Base-by-base conservation (phyloP, 2,329 filamentous ascomycete genomes). In the Spiromastix sp. region DNA sequence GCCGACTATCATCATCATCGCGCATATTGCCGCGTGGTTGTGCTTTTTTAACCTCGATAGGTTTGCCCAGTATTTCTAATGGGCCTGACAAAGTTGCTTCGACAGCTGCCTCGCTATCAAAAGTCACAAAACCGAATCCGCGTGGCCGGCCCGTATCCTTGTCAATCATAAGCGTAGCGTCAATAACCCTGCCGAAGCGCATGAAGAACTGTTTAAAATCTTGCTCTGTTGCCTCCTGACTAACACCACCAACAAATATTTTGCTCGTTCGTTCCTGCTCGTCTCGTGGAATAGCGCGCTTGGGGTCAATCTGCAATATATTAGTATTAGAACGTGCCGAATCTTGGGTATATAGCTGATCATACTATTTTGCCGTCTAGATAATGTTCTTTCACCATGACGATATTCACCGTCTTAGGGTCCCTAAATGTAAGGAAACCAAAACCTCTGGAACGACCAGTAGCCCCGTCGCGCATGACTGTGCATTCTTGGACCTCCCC, bases 381-480 rank as follows among this genome's bases (percentile, higher is more conserved):
- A 50, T 89, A 93, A 60, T 98, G 91, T 58, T 98, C 91, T 64
- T 98, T 98, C 43, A 98, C 91, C 91, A 98, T 98, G 45, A 98
- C 91, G 47, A 86, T 93, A 57, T 98, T 98, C 47, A 98, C 91
- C 3, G 85, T 94, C 66, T 94, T 94, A 31, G 91, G 82, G 54
- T 98, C 91, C 57, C 85, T 93, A 70, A 98, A 98, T 0, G 91
- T 98, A 42, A 98, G 70, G 64, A 98, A 98, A 19, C 91, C 91
- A 51, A 98, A 98, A 16, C 91, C 91, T 61, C 91, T 78, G 19
- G 91, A 96, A 43, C 91, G 79, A 28, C 91, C 91, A 7, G 86
- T 93, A 32, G 84, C 82, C 42, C 86, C 87, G 61, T 98, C 91
- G 46, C 91, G 77, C 91, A 98, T 98, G n/a, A 98, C 91, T 11